Percentiles rank a stretch among this genome's conserved stretches.
phyloP scores from a whole-genome alignment of 257 asterid genomes.

The Salvia hispanica region DNA sequence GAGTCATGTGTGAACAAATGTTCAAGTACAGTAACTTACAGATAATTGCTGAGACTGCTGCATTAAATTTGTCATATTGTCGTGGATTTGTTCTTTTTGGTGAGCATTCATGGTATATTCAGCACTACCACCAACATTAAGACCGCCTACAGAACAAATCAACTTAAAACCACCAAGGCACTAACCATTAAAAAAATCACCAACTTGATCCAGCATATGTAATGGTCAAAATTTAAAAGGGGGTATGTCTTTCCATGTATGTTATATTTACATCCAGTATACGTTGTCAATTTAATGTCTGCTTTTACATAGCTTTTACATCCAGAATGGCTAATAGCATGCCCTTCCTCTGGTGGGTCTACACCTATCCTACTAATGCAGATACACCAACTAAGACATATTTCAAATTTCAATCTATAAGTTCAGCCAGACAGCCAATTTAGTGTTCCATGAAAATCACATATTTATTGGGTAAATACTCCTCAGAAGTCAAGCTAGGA shows the following conservation, averaged over 20 bases:
- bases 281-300: constrained; percentile 10
- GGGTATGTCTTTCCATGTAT: background rate
- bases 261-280: constrained; percentile 4
- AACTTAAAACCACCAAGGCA: background rate
- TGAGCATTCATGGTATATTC: constrained; percentile 62
- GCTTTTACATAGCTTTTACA: constrained; percentile 7
- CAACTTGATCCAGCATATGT: constrained; percentile 3
- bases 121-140: constrained; percentile 55
- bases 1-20: constrained; percentile 27
- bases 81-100: constrained; percentile 83
- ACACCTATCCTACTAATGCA: constrained; percentile 10
- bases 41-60: constrained; percentile 82
- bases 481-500: background rate
- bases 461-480: background rate
- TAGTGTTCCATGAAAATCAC: background rate
- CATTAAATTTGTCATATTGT: constrained; percentile 62
- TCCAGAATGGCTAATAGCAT: background rate
- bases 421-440: background rate
- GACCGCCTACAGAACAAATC: constrained; percentile 40
- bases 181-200: background rate
- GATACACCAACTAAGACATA: constrained; percentile 9
- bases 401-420: constrained; percentile 7
- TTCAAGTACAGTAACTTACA: constrained; percentile 49
- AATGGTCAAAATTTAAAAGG: constrained; percentile 2
- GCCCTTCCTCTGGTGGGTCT: constrained; percentile 1